Evolutionary conservation across 257 asterid species (phyloP).

Genomic region (Fraxinus quadrangulata): DNA sequence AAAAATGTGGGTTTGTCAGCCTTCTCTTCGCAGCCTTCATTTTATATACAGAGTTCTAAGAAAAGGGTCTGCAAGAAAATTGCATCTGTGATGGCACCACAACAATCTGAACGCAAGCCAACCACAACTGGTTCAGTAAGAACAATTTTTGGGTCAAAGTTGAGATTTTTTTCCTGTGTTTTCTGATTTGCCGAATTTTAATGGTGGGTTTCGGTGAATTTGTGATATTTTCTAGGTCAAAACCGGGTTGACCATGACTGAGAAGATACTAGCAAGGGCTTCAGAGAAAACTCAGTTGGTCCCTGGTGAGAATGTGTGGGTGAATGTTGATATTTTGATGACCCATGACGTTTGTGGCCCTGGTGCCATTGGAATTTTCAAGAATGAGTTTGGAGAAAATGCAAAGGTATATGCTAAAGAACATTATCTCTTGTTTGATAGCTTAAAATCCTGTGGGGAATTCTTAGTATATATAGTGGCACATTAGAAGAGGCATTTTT

Average conservation of each 20-base stretch:
- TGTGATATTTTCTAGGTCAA: conserved; percentile 56
- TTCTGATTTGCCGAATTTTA: conserved; percentile 22
- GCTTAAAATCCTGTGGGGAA: background rate
- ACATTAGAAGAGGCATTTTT: background rate
- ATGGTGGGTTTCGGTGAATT: conserved; percentile 24
- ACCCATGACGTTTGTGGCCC: conserved; percentile 96
- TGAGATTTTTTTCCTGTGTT: conserved; percentile 2
- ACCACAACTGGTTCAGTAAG: conserved; percentile 77
- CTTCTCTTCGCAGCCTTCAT: conserved; percentile 45
- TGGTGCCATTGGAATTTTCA: conserved; percentile 76
- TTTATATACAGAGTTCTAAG: conserved; percentile 37
- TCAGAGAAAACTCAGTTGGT: conserved; percentile 69
- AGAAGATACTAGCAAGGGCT: conserved; percentile 82
- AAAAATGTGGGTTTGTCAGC: conserved; percentile 63
- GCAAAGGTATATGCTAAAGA: conserved; percentile 63
- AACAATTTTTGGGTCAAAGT: conserved; percentile 15
- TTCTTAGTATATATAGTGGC: background rate
- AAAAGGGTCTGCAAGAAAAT: conserved; percentile 52
- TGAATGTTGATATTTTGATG: conserved; percentile 85
- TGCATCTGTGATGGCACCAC: conserved; percentile 77
- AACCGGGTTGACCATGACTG: conserved; percentile 90
- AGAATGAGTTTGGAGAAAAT: conserved; percentile 83
- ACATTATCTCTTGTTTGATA: background rate
- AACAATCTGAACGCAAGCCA: conserved; percentile 74
- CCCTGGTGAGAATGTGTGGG: conserved; percentile 97